phyloP scores from a whole-genome alignment of 1,139 yeast species.

The Schizosaccharomyces versatilis region DNA sequence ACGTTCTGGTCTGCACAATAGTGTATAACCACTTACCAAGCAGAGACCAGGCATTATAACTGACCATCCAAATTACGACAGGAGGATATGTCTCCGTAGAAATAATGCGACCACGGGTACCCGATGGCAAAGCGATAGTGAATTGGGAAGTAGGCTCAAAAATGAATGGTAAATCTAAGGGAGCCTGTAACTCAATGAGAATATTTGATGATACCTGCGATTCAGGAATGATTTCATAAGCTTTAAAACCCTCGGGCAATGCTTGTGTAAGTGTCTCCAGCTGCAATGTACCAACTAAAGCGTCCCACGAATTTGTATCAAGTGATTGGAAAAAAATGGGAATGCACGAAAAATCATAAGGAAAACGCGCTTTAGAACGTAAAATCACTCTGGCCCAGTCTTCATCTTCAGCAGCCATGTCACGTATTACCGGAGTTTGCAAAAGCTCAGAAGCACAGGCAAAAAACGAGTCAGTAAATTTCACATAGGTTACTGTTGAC shows the following conservation, averaged over 20 bases:
- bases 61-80: conserved; percentile 2
- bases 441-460: neutral
- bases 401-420: neutral
- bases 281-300: neutral
- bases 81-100: neutral
- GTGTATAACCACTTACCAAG: neutral
- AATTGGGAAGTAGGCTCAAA: neutral
- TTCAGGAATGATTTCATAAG: conserved; percentile 3
- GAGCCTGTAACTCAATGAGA: neutral
- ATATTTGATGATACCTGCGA: conserved; percentile 3
- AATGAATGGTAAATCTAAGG: neutral
- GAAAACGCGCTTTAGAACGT: neutral
- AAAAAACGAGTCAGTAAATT: neutral
- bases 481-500: neutral
- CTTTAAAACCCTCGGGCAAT: conserved; percentile 7
- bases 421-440: neutral
- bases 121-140: neutral
- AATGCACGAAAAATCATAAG: neutral
- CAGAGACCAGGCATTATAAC: conserved; percentile 1
- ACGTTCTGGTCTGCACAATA: neutral
- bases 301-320: neutral
- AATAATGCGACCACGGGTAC: conserved; percentile 3
- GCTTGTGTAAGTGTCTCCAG: conserved; percentile 7
- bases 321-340: neutral
- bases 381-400: neutral